Evolutionary conservation across 1,139 yeast species (phyloP).

Genomic region (Suhomyces taliae): DNA sequence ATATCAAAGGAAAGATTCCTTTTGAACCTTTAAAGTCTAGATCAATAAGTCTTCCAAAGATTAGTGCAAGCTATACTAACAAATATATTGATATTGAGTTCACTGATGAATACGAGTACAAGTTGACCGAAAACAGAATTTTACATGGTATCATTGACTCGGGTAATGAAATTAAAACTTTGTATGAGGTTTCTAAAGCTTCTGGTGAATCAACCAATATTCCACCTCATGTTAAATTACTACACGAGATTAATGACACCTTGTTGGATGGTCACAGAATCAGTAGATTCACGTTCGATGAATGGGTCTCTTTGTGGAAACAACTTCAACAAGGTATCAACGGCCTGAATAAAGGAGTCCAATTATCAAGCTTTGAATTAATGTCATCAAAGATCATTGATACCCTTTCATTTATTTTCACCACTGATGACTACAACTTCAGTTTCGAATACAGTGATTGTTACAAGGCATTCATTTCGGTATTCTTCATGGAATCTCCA

Average conservation of each 20-base stretch:
- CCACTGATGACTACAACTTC: constrained; percentile 24
- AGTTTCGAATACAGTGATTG: constrained; percentile 27
- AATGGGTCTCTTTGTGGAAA: constrained; percentile 52
- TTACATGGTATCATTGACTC: constrained; percentile 20
- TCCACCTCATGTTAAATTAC: constrained; percentile 20
- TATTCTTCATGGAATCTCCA: constrained; percentile 37
- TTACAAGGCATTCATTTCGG: constrained; percentile 46
- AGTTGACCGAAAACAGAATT: constrained; percentile 21
- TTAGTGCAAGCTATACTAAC: constrained; percentile 16
- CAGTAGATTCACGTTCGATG: constrained; percentile 22
- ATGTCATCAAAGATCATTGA: constrained; percentile 66
- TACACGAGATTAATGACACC: constrained; percentile 18
- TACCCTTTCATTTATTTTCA: constrained; percentile 44
- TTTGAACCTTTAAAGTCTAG: background rate
- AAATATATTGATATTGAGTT: constrained; percentile 37
- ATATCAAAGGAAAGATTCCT: constrained; percentile 6
- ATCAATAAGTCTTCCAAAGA: constrained; percentile 1
- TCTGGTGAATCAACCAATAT: constrained; percentile 11
- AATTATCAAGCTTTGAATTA: constrained; percentile 73
- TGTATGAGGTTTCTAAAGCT: constrained; percentile 19
- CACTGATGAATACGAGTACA: constrained; percentile 29
- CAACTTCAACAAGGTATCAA: constrained; percentile 35
- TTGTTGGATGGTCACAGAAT: constrained; percentile 14
- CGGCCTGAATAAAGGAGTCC: constrained; percentile 15
- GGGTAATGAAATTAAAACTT: constrained; percentile 21